Evolutionary conservation across 345 rosid genomes (phyloP).

Genomic region (Anacardium occidentale): DNA sequence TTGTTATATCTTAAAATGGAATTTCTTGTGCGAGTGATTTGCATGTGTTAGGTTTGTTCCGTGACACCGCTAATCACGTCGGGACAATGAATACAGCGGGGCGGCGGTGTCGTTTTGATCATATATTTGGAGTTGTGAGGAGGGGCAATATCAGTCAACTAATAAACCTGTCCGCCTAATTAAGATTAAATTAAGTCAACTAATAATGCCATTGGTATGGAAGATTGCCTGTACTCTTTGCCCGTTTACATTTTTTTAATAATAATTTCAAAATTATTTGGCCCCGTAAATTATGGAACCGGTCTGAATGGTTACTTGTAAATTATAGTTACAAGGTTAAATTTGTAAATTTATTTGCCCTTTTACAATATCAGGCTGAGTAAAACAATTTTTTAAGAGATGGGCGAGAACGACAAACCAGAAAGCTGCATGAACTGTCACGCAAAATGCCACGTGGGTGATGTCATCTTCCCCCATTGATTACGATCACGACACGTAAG

Average conservation of each 20-base stretch:
- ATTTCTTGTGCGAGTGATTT: neutral
- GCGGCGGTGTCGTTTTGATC: neutral
- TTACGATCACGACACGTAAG: neutral
- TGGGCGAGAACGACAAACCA: neutral
- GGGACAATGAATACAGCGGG: neutral
- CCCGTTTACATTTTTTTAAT: neutral
- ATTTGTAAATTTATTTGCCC: too few species aligned
- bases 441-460: neutral
- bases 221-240: neutral
- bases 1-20: too few species aligned
- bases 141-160: neutral
- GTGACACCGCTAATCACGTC: constrained; percentile 5
- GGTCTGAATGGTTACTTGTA: too few species aligned
- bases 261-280: too few species aligned
- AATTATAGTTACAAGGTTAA: too few species aligned
- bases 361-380: neutral
- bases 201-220: neutral
- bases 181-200: neutral
- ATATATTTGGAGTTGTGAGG: neutral
- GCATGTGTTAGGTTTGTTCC: neutral
- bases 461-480: neutral
- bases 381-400: neutral
- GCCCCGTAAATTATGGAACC: neutral
- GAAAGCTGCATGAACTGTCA: constrained; percentile 7
- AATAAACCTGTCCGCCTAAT: neutral